Base-by-base conservation (phyloP, 2,329 filamentous ascomycete species). In the Podosphaera fusca region DNA sequence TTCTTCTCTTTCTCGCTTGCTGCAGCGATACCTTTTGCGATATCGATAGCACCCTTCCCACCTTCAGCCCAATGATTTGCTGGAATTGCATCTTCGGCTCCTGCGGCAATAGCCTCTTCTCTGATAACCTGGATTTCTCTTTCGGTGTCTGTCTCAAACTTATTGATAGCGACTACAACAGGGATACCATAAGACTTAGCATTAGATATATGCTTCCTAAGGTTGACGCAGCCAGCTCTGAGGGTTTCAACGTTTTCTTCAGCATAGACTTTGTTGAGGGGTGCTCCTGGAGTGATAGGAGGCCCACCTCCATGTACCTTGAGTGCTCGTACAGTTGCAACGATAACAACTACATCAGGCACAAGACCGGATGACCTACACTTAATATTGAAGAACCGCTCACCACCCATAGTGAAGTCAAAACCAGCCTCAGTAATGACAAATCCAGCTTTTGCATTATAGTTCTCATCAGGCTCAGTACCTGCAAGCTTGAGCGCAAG, bases 301-400 rank as follows among this genome's bases (percentile, higher is more conserved):
- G 92, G 90, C 21, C 89, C 92, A 58, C 90, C 92, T 56, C 92
- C 92, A 70, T 98, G 92, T 3, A 95, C 89, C 77, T 98, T 98
- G 61, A 98, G 76, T 5, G 92, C 92, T 63, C 92, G 84, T 51
- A 98, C 86, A 2, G 92, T 98, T 31, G 92, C 90, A 42, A 98
- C 92, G 59, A 98, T 82, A 50, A 98, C 87, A 5, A 95, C 89
- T 1, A 88, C 87, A 66, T 98, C 92, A 1, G 92, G 92, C 2
- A 87, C 80, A 51, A 98, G 82, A 31, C 90, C 90, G 4, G 90
- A 95, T 8, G 88, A 85, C 59, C 92, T 85, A 74, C 92, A 96
- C 77, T 98, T 98, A 76, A 98, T 96, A 75, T 98, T 96, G 81
- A 98, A 96, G 78, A 98, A 98, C 56, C 92, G 85, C 77, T 98